These are phyloP conservation scores for Epichloe uncinata DNA, from an alignment of 2,329 filamentous ascomycete genomes.

Conservation along the genomic window DNA sequence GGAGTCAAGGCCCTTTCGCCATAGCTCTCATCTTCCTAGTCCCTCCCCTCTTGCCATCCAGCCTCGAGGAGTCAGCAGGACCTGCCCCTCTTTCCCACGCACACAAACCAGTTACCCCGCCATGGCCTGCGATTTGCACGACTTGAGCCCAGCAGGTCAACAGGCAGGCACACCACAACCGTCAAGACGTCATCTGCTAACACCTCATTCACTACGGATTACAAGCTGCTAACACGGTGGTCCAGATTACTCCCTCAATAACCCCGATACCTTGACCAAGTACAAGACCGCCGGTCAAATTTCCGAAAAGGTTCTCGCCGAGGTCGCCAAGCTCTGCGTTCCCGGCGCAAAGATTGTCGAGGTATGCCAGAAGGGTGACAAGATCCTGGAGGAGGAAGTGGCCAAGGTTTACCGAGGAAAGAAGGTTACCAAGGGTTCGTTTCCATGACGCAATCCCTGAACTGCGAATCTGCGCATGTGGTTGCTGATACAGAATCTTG, in stretches of 20 bases:
- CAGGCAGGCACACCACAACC: slow-evolving; percentile 3
- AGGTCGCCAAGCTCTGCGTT: slow-evolving; percentile 59
- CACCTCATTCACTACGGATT: background rate
- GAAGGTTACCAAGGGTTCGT: slow-evolving; percentile 80
- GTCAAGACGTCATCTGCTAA: background rate
- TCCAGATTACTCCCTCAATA: slow-evolving; percentile 75
- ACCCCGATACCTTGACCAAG: slow-evolving; percentile 93
- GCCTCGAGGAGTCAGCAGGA: background rate
- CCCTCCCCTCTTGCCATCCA: background rate
- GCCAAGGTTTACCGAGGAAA: slow-evolving; percentile 97
- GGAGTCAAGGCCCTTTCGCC: background rate
- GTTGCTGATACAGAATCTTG: slow-evolving; percentile 2
- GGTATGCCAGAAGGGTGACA: slow-evolving; percentile 91
- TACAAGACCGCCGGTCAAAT: slow-evolving; percentile 96
- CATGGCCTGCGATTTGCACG: background rate
- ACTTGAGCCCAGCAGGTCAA: background rate
- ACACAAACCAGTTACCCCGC: slow-evolving; percentile 9
- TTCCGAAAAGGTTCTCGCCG: slow-evolving; percentile 87
- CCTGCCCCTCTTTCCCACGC: slow-evolving; percentile 13
- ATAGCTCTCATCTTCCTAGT: background rate
- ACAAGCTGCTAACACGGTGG: background rate
- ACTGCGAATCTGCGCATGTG: background rate
- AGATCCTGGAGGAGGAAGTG: slow-evolving; percentile 86
- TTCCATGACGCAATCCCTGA: background rate
- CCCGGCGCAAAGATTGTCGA: slow-evolving; percentile 87